phyloP scores from a whole-genome alignment of 2,329 filamentous ascomycete species.

The Hypoxylon rubiginosum region DNA sequence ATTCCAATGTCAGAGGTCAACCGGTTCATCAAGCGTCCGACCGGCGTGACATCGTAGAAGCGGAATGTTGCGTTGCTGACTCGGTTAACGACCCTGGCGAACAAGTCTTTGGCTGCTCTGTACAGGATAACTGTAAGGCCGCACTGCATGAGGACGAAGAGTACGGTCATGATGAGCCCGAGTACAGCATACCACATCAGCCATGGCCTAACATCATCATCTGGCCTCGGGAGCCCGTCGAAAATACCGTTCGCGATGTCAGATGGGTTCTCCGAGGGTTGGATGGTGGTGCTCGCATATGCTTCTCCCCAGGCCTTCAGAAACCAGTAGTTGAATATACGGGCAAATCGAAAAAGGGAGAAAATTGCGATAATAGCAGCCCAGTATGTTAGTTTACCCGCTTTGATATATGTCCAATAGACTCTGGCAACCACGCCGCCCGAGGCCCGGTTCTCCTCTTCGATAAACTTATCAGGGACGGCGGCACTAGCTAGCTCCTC shows the following conservation, averaged over 20 bases:
- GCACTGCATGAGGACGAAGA: conserved; percentile 72
- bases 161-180: conserved; percentile 70
- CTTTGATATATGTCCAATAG: conserved; percentile 88
- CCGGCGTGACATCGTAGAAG: conserved; percentile 91
- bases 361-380: conserved; percentile 72
- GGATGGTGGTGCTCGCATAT: conserved; percentile 62
- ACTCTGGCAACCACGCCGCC: conserved; percentile 81
- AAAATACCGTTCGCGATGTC: conserved; percentile 53
- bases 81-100: conserved; percentile 76
- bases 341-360: conserved; percentile 71
- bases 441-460: conserved; percentile 80
- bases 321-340: conserved; percentile 81
- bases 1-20: conserved; percentile 92
- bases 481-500: conserved; percentile 63
- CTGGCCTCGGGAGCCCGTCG: conserved; percentile 73
- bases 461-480: conserved; percentile 80
- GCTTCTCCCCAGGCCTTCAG: conserved; percentile 89
- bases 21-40: conserved; percentile 91
- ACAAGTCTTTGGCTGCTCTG: conserved; percentile 80
- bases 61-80: conserved; percentile 87
- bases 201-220: conserved; percentile 79
- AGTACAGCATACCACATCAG: conserved; percentile 77
- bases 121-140: conserved; percentile 84
- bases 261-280: conserved; percentile 19
- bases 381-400: conserved; percentile 84